Evolutionary conservation across 352 stramenopile genomes (phyloP).

Genomic region (Pythium vanterpoolii): DNA sequence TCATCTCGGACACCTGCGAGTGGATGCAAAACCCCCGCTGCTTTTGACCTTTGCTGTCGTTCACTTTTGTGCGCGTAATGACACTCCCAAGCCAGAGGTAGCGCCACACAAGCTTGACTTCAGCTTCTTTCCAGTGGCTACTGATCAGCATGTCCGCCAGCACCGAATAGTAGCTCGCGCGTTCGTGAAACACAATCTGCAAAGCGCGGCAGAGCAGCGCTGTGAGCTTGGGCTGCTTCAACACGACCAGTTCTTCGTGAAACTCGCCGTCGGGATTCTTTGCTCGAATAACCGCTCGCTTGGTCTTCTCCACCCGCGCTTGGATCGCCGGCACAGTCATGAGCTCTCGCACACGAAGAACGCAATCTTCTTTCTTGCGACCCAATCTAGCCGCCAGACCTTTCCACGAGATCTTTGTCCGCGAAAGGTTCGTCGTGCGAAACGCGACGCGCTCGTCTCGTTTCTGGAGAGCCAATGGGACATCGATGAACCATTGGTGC

Average conservation of each 20-base stretch:
- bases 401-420: conserved; percentile 76
- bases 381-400: conserved; percentile 47
- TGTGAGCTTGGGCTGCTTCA: conserved; percentile 54
- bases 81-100: conserved; percentile 80
- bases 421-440: conserved; percentile 44
- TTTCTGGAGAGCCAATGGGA: conserved; percentile 65
- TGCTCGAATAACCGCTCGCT: conserved; percentile 51
- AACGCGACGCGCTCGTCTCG: conserved; percentile 67
- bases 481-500: conserved; percentile 72
- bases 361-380: conserved; percentile 65
- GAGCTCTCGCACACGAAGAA: conserved; percentile 67
- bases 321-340: conserved; percentile 56
- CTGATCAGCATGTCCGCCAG: conserved; percentile 74
- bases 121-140: conserved; percentile 54
- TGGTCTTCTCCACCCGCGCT: conserved; percentile 55
- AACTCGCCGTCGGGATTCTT: conserved; percentile 75
- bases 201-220: conserved; percentile 64
- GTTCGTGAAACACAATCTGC: conserved; percentile 81
- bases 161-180: conserved; percentile 62
- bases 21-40: conserved; percentile 70
- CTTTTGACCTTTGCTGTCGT: conserved; percentile 51
- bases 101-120: conserved; percentile 82
- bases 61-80: conserved; percentile 55
- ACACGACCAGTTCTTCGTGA: conserved; percentile 60
- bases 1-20: conserved; percentile 69